Percentiles rank a stretch among this genome's conserved stretches.
phyloP scores from a whole-genome alignment of 164 flowering plant genomes.

The Chloranthus sessilifolius region DNA sequence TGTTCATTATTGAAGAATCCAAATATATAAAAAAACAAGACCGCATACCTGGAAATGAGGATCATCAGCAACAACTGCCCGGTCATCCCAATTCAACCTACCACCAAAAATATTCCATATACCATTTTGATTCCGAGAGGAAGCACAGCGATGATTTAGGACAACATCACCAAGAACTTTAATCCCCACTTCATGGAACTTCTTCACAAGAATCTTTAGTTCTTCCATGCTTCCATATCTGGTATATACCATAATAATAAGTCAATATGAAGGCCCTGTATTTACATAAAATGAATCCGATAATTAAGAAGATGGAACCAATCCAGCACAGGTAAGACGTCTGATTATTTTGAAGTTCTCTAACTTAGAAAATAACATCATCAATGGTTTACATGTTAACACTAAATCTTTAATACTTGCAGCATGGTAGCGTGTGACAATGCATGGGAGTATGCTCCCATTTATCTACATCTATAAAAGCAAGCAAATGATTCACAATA shows the following conservation, averaged over 20 bases:
- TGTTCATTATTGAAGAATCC: neutral
- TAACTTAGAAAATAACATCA: no score
- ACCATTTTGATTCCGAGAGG: constrained; percentile 75
- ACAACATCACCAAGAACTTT: constrained; percentile 94
- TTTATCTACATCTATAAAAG: no score
- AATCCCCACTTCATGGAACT: constrained; percentile 65
- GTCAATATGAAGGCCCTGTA: neutral
- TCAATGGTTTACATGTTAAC: no score
- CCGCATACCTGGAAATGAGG: constrained; percentile 91
- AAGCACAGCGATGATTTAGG: constrained; percentile 94
- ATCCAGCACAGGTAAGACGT: no score
- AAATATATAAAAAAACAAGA: neutral
- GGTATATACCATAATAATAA: constrained; percentile 9
- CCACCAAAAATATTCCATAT: constrained; percentile 98
- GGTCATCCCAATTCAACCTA: constrained; percentile 90
- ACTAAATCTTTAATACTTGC: no score
- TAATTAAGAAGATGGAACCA: no score
- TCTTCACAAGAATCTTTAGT: constrained; percentile 59
- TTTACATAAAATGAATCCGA: neutral
- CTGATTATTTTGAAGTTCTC: no score
- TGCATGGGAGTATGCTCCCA: no score
- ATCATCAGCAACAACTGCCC: constrained; percentile 93
- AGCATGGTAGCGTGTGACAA: no score
- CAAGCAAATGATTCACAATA: no score
- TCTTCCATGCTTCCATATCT: constrained; percentile 91